Base-by-base conservation (phyloP, 2,329 filamentous ascomycete species). In the Cadophora luteo-olivacea region DNA sequence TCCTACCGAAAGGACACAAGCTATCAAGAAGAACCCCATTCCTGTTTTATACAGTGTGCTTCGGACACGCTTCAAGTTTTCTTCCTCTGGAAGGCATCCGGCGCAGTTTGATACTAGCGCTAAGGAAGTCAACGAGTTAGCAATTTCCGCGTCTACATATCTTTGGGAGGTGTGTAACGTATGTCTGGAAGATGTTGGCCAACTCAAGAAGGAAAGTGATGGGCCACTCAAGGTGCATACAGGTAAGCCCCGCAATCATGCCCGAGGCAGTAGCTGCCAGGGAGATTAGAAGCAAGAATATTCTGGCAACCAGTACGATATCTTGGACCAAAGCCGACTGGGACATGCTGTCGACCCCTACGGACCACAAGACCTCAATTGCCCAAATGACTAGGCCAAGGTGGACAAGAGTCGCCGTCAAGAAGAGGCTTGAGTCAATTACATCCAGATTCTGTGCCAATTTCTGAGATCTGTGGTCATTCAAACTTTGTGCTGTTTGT, bases 311-410 rank as follows among this genome's bases (percentile, higher is more conserved):
- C 5, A 19, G 14, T n/a, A 33, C 6, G 29, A 55, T 29, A 55
- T 33, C 9, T 3, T 19, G 14, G 9, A n/a, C 52, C 25, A 33
- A 19, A 14, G 14, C 52, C 9, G 29, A 33, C 7, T 55, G 25
- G 14, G 29, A 14, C 29, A 29, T 16, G 7, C 33, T 55, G 12
- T 55, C 16, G 11, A 33, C 2, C 8, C 25, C 52, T 55, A 6
- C 25, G 16, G n/a, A 24, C 52, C 52, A 55, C 25, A 55, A 55
- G 52, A 55, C 24, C 32, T 38, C 57, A 22, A 61, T 25, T 45
- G 33, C 38, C 57, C 33, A 45, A 5, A 38, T 41, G n/a, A 38
- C n/a, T 9, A 61, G 33, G 24, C 57, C 32, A 3, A 61, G n/a
- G 32, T 45, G 57, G n/a, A 33, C 57, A 38, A 61, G 57, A 61